Evolutionary conservation across 371 early-diverging fungal species (phyloP), one percentile per base, ranked within the genome.

Genomic region (Mortierella polycephala): DNA sequence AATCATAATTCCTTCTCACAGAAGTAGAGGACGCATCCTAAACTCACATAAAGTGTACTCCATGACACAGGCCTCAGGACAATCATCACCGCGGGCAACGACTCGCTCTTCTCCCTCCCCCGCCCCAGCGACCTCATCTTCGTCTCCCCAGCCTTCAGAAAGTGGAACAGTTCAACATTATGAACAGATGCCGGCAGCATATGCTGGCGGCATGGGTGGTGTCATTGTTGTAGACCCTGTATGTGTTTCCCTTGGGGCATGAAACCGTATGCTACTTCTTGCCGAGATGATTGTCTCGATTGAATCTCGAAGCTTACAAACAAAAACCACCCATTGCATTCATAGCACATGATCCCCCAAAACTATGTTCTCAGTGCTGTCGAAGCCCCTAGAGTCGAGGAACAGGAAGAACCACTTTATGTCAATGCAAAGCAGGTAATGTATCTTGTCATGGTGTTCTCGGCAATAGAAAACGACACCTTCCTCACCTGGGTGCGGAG

Each of bases 401-500:
- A 89, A 30, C 83, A 71, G 8, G 84, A 84, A 57, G 91, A 92
- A 39, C 92, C 93, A 14, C 76, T 94, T 16, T 95, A 93, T 81
- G 94, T 95, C 14, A 96, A 98, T 86, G 95, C 94, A 23, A 96
- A 95, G 72, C 98, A 98, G 81, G 81, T 80, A 44, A 51, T 57
- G 57, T 13, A 30, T 30, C 30, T 30, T 30, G 30, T 4, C 2
- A 30, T 30, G 30, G 30, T 30, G 30, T 30, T 30, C 30, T 30
- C 30, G 30, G 30, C 30, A 30, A 30, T 30, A 30, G 30, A 30
- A 30, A 30, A 30, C 30, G 30, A 30, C 30, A 30, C 30, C 4
- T 30, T 30, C 30, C 30, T 30, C 53, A 52, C 23, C 23, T 52
- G 53, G n/a, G n/a, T n/a, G 53, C 2, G 5, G 39, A 37, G 30